Conservation (phyloP, 23 red algal species). For the Cyanidioschyzon merolae region DNA sequence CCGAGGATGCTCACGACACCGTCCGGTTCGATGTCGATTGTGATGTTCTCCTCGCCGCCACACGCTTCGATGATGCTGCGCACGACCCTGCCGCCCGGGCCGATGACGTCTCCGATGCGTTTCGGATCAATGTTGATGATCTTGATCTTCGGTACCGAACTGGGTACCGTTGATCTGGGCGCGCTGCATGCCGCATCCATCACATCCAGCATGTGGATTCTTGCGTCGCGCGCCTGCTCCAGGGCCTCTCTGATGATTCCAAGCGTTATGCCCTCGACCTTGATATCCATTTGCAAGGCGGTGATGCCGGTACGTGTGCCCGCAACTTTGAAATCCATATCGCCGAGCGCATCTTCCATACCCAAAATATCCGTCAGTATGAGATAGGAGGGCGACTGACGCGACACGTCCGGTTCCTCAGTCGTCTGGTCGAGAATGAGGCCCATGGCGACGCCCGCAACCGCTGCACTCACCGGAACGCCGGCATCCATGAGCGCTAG, state of each 20-base stretch:
- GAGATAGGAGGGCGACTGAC: constrained; percentile 15
- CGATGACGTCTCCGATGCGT: constrained; percentile 78
- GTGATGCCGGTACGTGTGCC: constrained; percentile 47
- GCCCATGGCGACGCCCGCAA: constrained; percentile 90
- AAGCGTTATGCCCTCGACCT: constrained; percentile 69
- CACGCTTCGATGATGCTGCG: constrained; percentile 72
- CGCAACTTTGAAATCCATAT: constrained; percentile 85
- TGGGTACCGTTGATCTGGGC: constrained; percentile 29
- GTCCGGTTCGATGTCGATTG: constrained; percentile 58
- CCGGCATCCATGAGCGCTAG: constrained; percentile 83
- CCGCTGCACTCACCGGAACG: constrained; percentile 53
- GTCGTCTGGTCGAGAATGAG: constrained; percentile 30
- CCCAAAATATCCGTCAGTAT: constrained; percentile 93
- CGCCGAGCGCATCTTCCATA: constrained; percentile 79
- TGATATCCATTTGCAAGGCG: constrained; percentile 89
- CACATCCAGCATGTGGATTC: constrained; percentile 46
- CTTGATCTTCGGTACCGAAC: constrained; percentile 53
- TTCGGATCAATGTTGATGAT: constrained; percentile 36
- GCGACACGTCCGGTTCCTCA: background rate
- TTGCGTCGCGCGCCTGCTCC: constrained; percentile 39
- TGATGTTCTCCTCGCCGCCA: constrained; percentile 62
- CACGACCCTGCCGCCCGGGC: constrained; percentile 62
- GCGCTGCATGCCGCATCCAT: constrained; percentile 39
- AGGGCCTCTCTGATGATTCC: constrained; percentile 49
- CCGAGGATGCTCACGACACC: constrained; percentile 51